These are phyloP conservation scores for Neonectria neomacrospora DNA, from an alignment of 2,329 filamentous ascomycete genomes.

Conservation along the genomic window DNA sequence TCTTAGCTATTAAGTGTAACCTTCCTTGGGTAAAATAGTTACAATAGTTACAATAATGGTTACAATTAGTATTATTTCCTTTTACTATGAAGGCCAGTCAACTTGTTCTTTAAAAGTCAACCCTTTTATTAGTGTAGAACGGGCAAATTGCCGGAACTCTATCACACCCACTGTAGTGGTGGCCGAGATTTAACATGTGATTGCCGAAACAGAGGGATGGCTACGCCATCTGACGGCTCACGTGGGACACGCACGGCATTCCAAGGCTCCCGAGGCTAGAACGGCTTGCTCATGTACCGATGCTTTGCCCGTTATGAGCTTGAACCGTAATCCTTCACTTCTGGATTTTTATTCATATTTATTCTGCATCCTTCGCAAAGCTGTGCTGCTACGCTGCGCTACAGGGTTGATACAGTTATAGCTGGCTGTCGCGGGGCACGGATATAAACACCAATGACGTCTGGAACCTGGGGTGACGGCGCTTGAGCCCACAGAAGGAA, in stretches of 20 bases:
- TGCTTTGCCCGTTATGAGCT: neutral
- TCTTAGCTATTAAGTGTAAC: too few species aligned
- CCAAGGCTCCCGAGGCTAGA: slow-evolving; percentile 4
- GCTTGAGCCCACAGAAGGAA: slow-evolving; percentile 32
- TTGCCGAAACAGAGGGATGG: slow-evolving; percentile 33
- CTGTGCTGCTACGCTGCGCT: neutral
- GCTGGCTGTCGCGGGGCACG: slow-evolving; percentile 15
- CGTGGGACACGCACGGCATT: slow-evolving; percentile 31
- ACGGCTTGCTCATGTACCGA: neutral
- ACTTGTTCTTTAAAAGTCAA: too few species aligned
- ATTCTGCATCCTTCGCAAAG: neutral
- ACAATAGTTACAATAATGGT: too few species aligned
- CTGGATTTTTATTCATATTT: neutral
- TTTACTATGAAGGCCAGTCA: too few species aligned
- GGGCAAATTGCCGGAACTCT: too few species aligned
- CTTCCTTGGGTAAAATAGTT: too few species aligned
- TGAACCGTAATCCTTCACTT: neutral
- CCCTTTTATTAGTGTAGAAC: too few species aligned
- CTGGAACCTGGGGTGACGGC: slow-evolving; percentile 41
- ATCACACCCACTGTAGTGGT: too few species aligned
- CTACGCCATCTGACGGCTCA: slow-evolving; percentile 38
- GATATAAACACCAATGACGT: slow-evolving; percentile 46
- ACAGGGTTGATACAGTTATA: slow-evolving; percentile 1
- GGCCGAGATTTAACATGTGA: slow-evolving; percentile 43
- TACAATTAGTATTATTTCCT: too few species aligned